These are phyloP conservation scores for Avena eriantha DNA, from an alignment of 176 grass and related monocot genomes.

Conservation along the genomic window DNA sequence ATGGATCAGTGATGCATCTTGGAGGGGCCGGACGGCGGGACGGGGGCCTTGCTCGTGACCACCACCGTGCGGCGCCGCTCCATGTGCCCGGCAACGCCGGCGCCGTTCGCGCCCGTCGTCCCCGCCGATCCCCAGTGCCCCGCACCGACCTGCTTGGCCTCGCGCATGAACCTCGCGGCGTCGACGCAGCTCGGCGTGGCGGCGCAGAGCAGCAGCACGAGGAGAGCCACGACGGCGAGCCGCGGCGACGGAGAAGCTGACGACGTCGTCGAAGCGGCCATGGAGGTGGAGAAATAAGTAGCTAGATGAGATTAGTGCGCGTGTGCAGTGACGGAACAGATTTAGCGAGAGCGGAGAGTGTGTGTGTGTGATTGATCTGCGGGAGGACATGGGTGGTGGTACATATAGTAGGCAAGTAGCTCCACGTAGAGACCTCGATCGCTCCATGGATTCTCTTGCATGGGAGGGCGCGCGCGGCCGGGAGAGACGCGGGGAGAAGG, in stretches of 20 bases:
- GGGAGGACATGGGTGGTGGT: too few species aligned
- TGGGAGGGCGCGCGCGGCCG: not conserved
- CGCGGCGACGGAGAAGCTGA: not conserved
- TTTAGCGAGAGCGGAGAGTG: too few species aligned
- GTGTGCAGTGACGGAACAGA: too few species aligned
- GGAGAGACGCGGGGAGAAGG: not conserved
- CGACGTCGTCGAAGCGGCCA: not conserved
- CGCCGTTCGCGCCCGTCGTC: not conserved
- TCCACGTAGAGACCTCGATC: too few species aligned
- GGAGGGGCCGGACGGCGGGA: slow-evolving; percentile 21
- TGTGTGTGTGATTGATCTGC: too few species aligned
- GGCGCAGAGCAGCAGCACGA: not conserved
- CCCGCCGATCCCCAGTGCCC: not conserved
- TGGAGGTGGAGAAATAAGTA: not conserved
- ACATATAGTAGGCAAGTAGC: too few species aligned
- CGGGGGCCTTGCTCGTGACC: not conserved
- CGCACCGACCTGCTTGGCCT: not conserved
- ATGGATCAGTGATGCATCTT: not conserved
- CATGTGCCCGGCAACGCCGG: not conserved
- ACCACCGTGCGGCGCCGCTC: not conserved
- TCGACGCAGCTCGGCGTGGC: slow-evolving; percentile 1
- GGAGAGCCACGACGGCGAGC: not conserved
- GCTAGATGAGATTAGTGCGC: too few species aligned
- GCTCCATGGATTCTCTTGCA: not conserved
- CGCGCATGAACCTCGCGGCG: slow-evolving; percentile 38